These are phyloP conservation scores for Boletus semigastroideus DNA, from an alignment of 1,284 basidiomycete genomes.

Conservation along the genomic window DNA sequence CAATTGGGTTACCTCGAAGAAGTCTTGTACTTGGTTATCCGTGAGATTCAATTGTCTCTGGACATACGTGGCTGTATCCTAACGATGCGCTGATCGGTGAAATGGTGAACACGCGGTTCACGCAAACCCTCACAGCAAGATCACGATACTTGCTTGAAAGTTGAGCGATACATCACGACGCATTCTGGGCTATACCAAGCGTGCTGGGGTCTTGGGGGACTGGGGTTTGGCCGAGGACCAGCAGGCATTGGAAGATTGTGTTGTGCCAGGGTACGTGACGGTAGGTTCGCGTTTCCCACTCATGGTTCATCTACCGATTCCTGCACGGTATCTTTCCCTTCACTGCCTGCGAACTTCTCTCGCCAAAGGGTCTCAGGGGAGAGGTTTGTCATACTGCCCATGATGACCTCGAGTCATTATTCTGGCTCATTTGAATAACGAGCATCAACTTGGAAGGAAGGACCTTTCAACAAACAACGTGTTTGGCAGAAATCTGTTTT, in stretches of 20 bases:
- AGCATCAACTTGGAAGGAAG: background rate
- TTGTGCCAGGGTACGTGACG: background rate
- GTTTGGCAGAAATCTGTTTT: background rate
- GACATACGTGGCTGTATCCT: constrained; percentile 50
- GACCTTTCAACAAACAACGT: background rate
- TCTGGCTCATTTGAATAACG: background rate
- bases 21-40: constrained; percentile 48
- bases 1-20: constrained; percentile 41
- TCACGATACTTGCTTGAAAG: constrained; percentile 41
- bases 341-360: background rate
- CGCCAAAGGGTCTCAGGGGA: background rate
- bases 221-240: background rate
- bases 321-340: background rate
- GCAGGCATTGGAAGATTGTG: background rate
- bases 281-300: background rate
- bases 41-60: constrained; percentile 45
- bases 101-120: background rate
- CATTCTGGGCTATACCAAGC: too few relatives aligned
- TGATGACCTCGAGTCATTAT: background rate
- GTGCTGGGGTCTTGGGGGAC: too few relatives aligned
- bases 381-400: background rate
- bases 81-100: background rate
- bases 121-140: constrained; percentile 33
- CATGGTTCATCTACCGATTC: background rate
- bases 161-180: constrained; percentile 7